Conservation (phyloP, 768 basidiomycete species). For the Boletus bicolor region DNA sequence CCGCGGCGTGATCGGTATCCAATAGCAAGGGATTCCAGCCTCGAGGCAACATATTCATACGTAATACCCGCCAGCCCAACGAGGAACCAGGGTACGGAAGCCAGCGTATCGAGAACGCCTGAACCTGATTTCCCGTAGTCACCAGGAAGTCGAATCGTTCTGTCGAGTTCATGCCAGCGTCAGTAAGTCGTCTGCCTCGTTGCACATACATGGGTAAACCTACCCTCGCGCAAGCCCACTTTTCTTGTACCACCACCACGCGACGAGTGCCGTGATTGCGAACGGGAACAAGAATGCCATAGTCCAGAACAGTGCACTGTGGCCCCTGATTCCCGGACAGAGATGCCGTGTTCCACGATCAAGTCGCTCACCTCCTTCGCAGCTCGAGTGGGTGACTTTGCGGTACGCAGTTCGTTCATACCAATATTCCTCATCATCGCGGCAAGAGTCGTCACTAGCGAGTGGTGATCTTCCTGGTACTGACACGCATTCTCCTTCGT, state of each 20-base stretch:
- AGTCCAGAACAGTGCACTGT: constrained; percentile 81
- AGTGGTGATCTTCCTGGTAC: constrained; percentile 66
- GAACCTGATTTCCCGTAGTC: constrained; percentile 40
- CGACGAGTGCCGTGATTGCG: constrained; percentile 68
- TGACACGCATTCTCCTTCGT: constrained; percentile 71
- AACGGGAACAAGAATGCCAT: constrained; percentile 75
- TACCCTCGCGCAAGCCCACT: constrained; percentile 76
- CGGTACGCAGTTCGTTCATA: constrained; percentile 92
- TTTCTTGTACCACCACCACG: constrained; percentile 76
- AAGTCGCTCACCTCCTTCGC: constrained; percentile 74
- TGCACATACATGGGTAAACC: constrained; percentile 27
- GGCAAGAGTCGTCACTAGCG: constrained; percentile 59
- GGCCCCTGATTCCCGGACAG: constrained; percentile 79
- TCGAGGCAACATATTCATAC: constrained; percentile 59
- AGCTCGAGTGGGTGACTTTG: constrained; percentile 85
- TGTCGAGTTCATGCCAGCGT: constrained; percentile 26
- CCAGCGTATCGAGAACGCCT: constrained; percentile 64
- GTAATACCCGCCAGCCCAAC: constrained; percentile 74
- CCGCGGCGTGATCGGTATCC: constrained; percentile 54
- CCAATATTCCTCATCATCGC: constrained; percentile 72
- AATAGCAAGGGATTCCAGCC: constrained; percentile 36
- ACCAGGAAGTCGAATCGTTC: constrained; percentile 76
- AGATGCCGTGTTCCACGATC: constrained; percentile 72
- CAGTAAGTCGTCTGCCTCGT: not conserved
- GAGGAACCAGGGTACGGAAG: constrained; percentile 88